Percentiles rank a stretch among this genome's conserved stretches.
phyloP scores from a whole-genome alignment of 2,329 filamentous ascomycete species.

The Shiraia bambusicola region DNA sequence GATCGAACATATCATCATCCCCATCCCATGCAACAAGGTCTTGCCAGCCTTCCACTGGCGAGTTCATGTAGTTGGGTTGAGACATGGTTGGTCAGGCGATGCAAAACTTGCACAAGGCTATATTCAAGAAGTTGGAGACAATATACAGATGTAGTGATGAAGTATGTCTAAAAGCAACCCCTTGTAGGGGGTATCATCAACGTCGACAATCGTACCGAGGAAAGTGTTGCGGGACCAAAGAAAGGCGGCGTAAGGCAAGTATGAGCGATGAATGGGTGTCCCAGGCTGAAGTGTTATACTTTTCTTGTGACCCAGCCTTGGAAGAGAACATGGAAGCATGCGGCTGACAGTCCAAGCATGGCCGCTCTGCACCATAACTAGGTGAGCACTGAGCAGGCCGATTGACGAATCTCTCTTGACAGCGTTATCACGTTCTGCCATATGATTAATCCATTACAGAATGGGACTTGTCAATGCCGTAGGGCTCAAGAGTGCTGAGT shows the following conservation, averaged over 20 bases:
- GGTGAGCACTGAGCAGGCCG: slow-evolving; percentile 12
- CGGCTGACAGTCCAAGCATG: slow-evolving; percentile 16
- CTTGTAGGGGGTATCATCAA: slow-evolving; percentile 13
- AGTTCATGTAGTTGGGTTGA: slow-evolving; percentile 14
- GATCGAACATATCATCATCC: slow-evolving; percentile 26
- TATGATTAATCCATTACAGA: slow-evolving; percentile 19
- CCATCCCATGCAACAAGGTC: slow-evolving; percentile 34
- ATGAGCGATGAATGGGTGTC: slow-evolving; percentile 3
- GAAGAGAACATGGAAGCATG: slow-evolving; percentile 9
- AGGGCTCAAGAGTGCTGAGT: slow-evolving; percentile 12
- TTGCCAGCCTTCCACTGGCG: slow-evolving; percentile 31
- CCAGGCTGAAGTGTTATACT: slow-evolving; percentile 18
- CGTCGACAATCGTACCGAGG: slow-evolving; percentile 1
- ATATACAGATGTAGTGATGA: background rate
- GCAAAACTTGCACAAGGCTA: slow-evolving; percentile 1
- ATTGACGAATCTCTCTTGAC: slow-evolving; percentile 19
- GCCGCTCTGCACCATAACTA: slow-evolving; percentile 10
- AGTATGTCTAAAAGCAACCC: slow-evolving; percentile 8
- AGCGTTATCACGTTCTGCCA: slow-evolving; percentile 21
- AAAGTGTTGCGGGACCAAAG: slow-evolving; percentile 4
- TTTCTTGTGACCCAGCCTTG: slow-evolving; percentile 4
- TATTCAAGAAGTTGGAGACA: background rate
- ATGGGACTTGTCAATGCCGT: slow-evolving; percentile 13
- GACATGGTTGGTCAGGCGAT: slow-evolving; percentile 13
- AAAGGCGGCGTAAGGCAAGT: slow-evolving; percentile 4